Base-by-base conservation (phyloP, 1,139 yeast genomes). In the Kurtzmaniella quercitrusa region DNA sequence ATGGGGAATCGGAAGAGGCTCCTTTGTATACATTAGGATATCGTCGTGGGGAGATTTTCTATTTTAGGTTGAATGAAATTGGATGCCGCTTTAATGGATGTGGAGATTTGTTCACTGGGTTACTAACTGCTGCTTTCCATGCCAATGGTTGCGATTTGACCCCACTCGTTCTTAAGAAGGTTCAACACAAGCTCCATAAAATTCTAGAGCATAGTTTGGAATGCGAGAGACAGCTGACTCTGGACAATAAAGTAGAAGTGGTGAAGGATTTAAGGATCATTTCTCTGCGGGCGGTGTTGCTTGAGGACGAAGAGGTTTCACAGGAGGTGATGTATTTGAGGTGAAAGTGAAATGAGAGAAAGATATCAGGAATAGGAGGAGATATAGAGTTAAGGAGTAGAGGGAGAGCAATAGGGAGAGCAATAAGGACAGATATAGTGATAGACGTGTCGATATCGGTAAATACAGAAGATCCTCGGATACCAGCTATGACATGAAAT, bases 21-120 rank as follows among this genome's bases (percentile, higher is more conserved):
- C 42, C 49, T 31, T 57, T 67, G 64, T 70, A 58, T 45, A 54
- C 71, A 27, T 68, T 73, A 11, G 76, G 75, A 3, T 59, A 49
- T 43, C 47, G 53, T 12, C 40, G 46, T 6, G 44, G 45, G 2
- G 40, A 41, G 1, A 46, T 58, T 2, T 68, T 70, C 45, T 52
- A 58, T 40, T 43, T 68, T 3, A 67, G 68, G 1, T 62, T 72
- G 15, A 50, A 58, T 2, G 59, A 59, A 48, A 65, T 73, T 17
- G 54, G 56, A 14, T 68, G 75, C 49, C 56, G 58, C 36, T 73
- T 73, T 55, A 70, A 63, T 46, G 78, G 78, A 4, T 68, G 75
- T 51, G 78, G 78, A 5, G 78, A 73, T 49, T 57, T 73, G 18
- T 70, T 73, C 49, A 62, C 73, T 1, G 76, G 70, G 1, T 55